These are phyloP conservation scores for Talaromyces stipitatus DNA, from an alignment of 495 filamentous ascomycete genomes.

Conservation along the genomic window DNA sequence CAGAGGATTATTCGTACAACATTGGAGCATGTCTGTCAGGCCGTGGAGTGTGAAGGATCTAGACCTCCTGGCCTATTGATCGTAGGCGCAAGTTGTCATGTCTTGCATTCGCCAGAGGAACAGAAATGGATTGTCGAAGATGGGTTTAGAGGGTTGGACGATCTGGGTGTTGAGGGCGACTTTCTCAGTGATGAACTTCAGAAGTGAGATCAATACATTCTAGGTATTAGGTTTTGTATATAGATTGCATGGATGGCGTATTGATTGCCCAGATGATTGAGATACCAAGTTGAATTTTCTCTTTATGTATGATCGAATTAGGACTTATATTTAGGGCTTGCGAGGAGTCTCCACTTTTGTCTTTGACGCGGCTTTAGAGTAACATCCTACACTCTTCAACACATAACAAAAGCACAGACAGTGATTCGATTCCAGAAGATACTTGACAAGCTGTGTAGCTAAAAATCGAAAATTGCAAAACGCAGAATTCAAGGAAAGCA, in stretches of 20 bases:
- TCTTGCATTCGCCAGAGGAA: slow-evolving; percentile 47
- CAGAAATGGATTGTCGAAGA: slow-evolving; percentile 84
- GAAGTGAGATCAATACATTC: background rate
- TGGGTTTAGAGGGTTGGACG: slow-evolving; percentile 64
- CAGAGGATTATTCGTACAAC: slow-evolving; percentile 89
- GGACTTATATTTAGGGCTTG: too few relatives aligned
- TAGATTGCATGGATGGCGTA: slow-evolving; percentile 2
- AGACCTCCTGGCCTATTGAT: slow-evolving; percentile 86
- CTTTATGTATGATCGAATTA: too few relatives aligned
- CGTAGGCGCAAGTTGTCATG: slow-evolving; percentile 78
- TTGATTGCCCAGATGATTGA: background rate
- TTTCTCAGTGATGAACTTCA: slow-evolving; percentile 3
- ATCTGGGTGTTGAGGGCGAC: slow-evolving; percentile 21
- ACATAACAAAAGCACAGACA: too few relatives aligned
- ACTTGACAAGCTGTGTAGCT: too few relatives aligned
- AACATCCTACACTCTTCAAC: too few relatives aligned
- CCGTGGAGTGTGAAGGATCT: slow-evolving; percentile 84
- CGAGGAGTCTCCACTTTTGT: too few relatives aligned
- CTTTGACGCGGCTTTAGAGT: too few relatives aligned
- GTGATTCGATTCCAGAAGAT: too few relatives aligned
- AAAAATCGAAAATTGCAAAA: too few relatives aligned
- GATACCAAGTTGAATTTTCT: background rate
- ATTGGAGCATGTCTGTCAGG: slow-evolving; percentile 65
- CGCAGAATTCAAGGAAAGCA: too few relatives aligned
- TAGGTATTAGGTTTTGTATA: background rate